Evolutionary conservation across 2,329 filamentous ascomycete species (phyloP).

Genomic region (Pyricularia sp.): DNA sequence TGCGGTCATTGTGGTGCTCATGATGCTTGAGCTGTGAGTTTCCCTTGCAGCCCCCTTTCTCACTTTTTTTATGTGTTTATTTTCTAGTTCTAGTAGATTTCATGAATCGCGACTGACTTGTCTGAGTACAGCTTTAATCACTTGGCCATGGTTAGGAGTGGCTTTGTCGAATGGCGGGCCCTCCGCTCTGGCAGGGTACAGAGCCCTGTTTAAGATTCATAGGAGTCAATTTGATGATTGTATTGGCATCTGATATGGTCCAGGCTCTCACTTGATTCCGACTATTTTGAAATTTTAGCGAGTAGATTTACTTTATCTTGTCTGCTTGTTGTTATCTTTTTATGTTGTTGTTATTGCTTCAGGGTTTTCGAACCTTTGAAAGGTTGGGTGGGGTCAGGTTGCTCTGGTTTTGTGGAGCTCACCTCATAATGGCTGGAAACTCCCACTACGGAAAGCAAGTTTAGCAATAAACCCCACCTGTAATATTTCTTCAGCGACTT

Average conservation of each 20-base stretch:
- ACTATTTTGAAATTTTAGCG: background rate
- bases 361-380: background rate
- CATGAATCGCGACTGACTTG: background rate
- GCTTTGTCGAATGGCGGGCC: background rate
- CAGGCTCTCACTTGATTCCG: background rate
- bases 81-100: too few relatives aligned
- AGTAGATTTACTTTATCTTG: background rate
- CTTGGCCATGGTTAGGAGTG: background rate
- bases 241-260: background rate
- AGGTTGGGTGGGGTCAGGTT: too few relatives aligned
- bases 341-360: background rate
- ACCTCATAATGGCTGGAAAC: background rate
- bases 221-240: background rate
- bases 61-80: background rate
- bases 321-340: background rate
- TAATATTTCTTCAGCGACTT: background rate
- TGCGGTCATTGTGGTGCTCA: background rate
- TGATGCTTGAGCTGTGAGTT: background rate
- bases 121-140: background rate
- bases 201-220: background rate
- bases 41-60: background rate
- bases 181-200: background rate
- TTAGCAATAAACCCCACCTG: background rate
- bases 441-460: background rate
- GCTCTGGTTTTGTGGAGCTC: background rate